Conservation (phyloP, 2,329 filamentous ascomycete species). For the Tolypocladium tundrense region DNA sequence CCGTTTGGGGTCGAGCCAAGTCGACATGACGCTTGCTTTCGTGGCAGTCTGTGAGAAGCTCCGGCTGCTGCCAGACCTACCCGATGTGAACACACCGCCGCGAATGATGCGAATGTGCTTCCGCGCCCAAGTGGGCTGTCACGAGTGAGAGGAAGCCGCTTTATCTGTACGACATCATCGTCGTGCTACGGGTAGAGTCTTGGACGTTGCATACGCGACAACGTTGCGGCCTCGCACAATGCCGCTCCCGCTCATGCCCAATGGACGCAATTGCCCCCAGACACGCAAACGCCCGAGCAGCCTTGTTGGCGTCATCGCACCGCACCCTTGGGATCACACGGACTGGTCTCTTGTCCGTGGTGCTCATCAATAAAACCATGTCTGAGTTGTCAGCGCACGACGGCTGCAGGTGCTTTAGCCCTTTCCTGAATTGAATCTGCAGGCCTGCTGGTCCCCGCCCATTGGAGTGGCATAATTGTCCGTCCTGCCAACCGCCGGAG, state of each 20-base stretch:
- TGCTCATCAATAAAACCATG: not conserved
- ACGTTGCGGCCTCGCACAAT: not conserved
- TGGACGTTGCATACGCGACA: not conserved
- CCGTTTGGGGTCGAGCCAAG: conserved; percentile 16
- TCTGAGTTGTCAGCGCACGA: not conserved
- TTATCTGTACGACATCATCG: not conserved
- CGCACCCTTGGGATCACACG: not conserved
- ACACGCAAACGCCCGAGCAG: not conserved
- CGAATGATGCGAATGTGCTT: not conserved
- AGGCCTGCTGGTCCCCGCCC: not conserved
- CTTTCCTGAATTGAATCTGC: not conserved
- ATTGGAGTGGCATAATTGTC: not conserved
- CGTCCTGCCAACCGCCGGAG: not conserved
- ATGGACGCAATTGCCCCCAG: not conserved
- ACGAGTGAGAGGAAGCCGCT: not conserved
- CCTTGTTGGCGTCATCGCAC: not conserved
- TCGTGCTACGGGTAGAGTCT: not conserved
- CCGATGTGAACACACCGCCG: not conserved
- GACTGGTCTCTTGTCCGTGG: not conserved
- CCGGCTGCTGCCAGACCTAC: not conserved
- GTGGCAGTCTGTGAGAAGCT: conserved; percentile 22
- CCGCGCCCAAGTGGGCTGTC: not conserved
- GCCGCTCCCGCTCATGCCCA: not conserved
- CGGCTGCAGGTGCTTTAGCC: not conserved
- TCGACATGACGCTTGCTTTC: conserved; percentile 22